Base-by-base conservation (phyloP, 371 early-diverging fungal genomes). In the Mortierella sp. region DNA sequence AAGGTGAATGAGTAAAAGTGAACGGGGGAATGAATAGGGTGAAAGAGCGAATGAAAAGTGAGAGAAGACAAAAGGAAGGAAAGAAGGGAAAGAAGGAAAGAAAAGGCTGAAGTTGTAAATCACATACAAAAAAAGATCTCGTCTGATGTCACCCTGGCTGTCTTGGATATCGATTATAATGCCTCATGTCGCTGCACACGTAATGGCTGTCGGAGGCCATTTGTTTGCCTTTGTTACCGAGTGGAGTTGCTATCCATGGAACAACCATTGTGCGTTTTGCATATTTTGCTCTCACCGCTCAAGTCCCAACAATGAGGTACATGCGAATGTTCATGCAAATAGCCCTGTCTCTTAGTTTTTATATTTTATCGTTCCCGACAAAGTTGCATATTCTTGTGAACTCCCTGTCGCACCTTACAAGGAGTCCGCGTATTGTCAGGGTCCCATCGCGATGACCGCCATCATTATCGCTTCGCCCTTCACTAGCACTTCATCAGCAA, bases 71-170 rank as follows among this genome's bases (percentile, higher is more conserved):
- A 63, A 68, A 24, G 6, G 7, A 38, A 41, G 24, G 10, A 21
- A 24, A 8, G 5, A 24, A 35, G 29, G 29, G 56, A 29, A 32
- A 32, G 32, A 60, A 27, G 32, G 32, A 29, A 32, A 32, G 11
- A 16, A 16, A 16, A 32, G 16, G 7, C 35, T 63, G 65, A 35
- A 63, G 29, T 27, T 4, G 2, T 35, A 35, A 35, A 35, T 55
- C 27, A n/a, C 24, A 16, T 32, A 11, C 11, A 29, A 63, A 63
- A 35, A 63, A 3, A 10, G 6, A 21, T 21, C 24, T 1, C 63
- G 38, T 65, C 65, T 41, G 68, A 68, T 68, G 68, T 68, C 68
- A 68, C 38, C 38, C 38, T 68, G 24, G 24, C 24, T 38, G 68
- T 21, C 10, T 21, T 21, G 21, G 63, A 32, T 29, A 14, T 38